phyloP scores from a whole-genome alignment of 1,284 basidiomycete species.

The Apiotrichum domesticum region DNA sequence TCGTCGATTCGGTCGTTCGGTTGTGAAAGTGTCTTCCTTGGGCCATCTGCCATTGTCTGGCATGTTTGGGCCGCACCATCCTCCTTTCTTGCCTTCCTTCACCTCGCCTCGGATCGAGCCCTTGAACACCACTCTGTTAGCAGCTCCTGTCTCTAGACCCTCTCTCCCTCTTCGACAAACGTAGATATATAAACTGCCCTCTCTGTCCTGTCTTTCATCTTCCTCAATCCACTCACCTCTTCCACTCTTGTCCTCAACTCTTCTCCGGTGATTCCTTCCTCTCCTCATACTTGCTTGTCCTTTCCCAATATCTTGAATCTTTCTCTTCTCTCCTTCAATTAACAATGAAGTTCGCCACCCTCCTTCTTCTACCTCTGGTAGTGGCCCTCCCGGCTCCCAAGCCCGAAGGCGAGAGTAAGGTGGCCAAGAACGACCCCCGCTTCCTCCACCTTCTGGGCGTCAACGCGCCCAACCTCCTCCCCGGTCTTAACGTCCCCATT shows the following conservation, averaged over 20 bases:
- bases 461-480: not conserved
- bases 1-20: no score
- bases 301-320: no score
- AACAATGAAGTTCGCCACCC: conserved; percentile 1
- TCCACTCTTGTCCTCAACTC: not conserved
- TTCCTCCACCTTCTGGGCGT: not conserved
- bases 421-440: not conserved
- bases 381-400: not conserved
- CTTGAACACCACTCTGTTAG: no score
- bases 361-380: not conserved
- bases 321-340: not conserved
- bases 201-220: no score
- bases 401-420: not conserved
- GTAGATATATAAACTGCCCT: no score
- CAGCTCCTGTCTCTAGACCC: no score
- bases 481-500: not conserved
- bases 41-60: no score
- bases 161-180: no score
- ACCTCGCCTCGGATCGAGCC: no score
- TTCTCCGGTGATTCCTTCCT: not conserved
- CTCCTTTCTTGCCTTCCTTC: no score
- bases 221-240: not conserved
- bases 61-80: no score
- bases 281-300: not conserved
- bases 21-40: no score